Base-by-base conservation (phyloP, 139 green algal genomes). In the Haematococcus lacustris region DNA sequence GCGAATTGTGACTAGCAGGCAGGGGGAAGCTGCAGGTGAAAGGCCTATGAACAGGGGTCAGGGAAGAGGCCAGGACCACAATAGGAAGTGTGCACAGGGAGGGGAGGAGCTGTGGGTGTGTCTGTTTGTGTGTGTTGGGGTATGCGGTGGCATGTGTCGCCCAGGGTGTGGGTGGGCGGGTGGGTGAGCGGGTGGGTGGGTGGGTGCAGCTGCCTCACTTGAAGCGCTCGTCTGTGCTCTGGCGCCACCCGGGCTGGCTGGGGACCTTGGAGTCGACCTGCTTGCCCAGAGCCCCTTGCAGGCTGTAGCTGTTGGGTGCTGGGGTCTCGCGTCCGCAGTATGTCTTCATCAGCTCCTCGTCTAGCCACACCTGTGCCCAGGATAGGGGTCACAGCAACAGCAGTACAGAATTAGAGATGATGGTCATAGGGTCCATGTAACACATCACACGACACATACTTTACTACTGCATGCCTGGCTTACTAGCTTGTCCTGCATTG, bases 311-410 rank as follows among this genome's bases (percentile, higher is more conserved):
- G 73, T 79, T 81, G 9, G 85, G 85, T 0, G 78, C 77, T 5
- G 85, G 81, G 2, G 83, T 84, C 30, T 82, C 78, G 3, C 67
- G 47, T 23, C 69, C 69, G 34, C 33, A 57, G 7, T 79, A 80
- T 0, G 80, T 84, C 70, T 90, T 90, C 80, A 88, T 85, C 25
- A 90, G 68, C 70, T 87, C 80, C 26, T 80, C 69, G 51, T 90
- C 85, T 33, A 90, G 47, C 70, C 80, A 88, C 32, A 88, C 81
- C 83, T 85, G 66, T 60, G 63, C 39, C n/a, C n/a, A n/a, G n/a
- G n/a, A n/a, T n/a, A n/a, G n/a, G n/a, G n/a, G n/a, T n/a, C n/a
- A n/a, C n/a, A n/a, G n/a, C n/a, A n/a, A n/a, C n/a, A n/a, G n/a
- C n/a, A n/a, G n/a, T n/a, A n/a, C n/a, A n/a, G n/a, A n/a, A n/a